A percentile compares a stretch with the other conserved stretches of the same genome.
phyloP scores from a whole-genome alignment of 257 asterid genomes.

The Solanum ahanhuiri region DNA sequence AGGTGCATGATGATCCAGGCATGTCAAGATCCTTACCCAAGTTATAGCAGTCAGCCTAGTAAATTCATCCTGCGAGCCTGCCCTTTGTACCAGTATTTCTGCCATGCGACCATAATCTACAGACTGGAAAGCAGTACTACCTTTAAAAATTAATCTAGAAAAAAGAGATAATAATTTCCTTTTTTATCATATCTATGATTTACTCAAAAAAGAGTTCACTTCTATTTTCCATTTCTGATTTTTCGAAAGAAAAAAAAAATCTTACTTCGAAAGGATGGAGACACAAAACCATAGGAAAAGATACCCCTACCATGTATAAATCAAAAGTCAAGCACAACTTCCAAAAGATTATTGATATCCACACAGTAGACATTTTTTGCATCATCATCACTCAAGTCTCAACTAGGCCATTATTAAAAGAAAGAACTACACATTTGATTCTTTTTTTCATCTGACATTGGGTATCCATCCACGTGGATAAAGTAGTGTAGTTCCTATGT shows the following conservation, averaged over 20 bases:
- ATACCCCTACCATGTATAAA: not conserved
- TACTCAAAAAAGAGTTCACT: not conserved
- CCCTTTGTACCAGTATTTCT: constrained; percentile 75
- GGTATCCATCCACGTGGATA: not conserved
- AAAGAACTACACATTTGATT: not conserved
- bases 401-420: not conserved
- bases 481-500: not conserved
- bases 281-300: not conserved
- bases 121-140: constrained; percentile 43
- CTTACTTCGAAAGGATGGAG: not conserved
- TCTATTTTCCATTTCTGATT: not conserved
- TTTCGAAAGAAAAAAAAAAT: not conserved
- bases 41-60: constrained; percentile 76
- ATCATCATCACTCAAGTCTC: not conserved
- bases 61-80: constrained; percentile 69
- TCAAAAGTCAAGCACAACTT: not conserved
- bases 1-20: constrained; percentile 2
- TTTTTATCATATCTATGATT: not conserved
- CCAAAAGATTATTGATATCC: not conserved
- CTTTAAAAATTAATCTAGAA: constrained; percentile 10
- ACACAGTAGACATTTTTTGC: not conserved
- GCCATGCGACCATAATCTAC: constrained; percentile 94
- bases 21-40: constrained; percentile 42
- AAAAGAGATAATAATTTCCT: constrained; percentile 6
- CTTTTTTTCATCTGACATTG: not conserved